phyloP scores from a whole-genome alignment of 1,284 basidiomycete species.

The Cryptococcus deneoformans region DNA sequence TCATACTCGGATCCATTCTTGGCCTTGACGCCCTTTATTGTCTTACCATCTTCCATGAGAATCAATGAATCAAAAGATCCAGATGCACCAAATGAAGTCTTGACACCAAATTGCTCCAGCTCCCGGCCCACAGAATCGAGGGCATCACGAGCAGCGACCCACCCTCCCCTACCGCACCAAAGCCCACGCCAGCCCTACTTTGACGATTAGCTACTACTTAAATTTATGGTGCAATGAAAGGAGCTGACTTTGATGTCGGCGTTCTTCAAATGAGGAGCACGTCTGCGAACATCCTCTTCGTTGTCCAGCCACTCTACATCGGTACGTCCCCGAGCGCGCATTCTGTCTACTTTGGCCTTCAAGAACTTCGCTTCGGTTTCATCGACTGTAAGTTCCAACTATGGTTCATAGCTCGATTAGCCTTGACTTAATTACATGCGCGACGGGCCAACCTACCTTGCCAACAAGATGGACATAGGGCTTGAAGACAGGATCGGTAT shows the following conservation, averaged over 20 bases:
- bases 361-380: neutral
- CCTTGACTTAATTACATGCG: neutral
- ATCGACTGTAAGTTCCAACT: slow-evolving; percentile 10
- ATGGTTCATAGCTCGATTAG: neutral
- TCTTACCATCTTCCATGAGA: slow-evolving; percentile 17
- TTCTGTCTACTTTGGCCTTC: slow-evolving; percentile 1
- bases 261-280: slow-evolving; percentile 20
- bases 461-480: slow-evolving; percentile 39
- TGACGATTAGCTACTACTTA: neutral
- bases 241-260: slow-evolving; percentile 20
- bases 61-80: slow-evolving; percentile 37
- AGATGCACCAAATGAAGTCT: slow-evolving; percentile 29
- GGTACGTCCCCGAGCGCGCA: neutral
- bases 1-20: slow-evolving; percentile 34
- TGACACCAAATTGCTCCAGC: slow-evolving; percentile 33
- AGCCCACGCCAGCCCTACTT: slow-evolving; percentile 35
- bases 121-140: slow-evolving; percentile 37
- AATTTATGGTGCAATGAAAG: neutral
- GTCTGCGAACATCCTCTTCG: slow-evolving; percentile 27
- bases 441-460: slow-evolving; percentile 18
- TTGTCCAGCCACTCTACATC: slow-evolving; percentile 7
- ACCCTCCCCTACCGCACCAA: slow-evolving; percentile 34
- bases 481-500: slow-evolving; percentile 35
- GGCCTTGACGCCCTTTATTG: slow-evolving; percentile 33
- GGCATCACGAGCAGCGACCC: slow-evolving; percentile 43